Evolutionary conservation across 805 yeast genomes (phyloP).

Genomic region (Priceomyces carsonii): DNA sequence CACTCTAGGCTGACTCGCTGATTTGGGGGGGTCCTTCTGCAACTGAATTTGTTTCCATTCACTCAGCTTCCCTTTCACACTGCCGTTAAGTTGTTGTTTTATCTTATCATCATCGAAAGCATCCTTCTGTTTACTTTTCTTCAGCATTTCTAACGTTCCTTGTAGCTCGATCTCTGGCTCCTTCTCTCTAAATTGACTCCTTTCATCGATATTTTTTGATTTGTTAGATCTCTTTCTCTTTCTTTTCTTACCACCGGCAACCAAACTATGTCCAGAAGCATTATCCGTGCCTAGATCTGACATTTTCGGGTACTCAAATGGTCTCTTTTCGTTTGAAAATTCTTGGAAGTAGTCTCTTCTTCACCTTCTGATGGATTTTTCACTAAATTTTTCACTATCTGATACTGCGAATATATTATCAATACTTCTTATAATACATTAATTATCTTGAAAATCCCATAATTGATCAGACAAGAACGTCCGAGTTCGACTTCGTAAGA

Average conservation of each 20-base stretch:
- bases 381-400: slow-evolving; percentile 2
- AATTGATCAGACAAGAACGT: too few species aligned
- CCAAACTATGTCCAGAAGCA: slow-evolving; percentile 6
- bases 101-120: too few species aligned
- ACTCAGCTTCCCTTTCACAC: not conserved
- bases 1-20: too few species aligned
- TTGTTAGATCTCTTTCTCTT: slow-evolving; percentile 34
- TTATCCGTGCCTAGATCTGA: slow-evolving; percentile 12
- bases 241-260: slow-evolving; percentile 16
- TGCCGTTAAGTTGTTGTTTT: too few species aligned
- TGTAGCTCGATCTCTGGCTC: not conserved
- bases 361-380: too few species aligned
- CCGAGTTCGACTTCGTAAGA: too few species aligned
- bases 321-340: too few species aligned
- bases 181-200: not conserved
- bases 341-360: too few species aligned
- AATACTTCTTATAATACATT: too few species aligned
- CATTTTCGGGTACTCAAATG: too few species aligned
- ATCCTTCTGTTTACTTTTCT: not conserved
- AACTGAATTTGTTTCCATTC: too few species aligned
- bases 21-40: too few species aligned
- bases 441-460: not conserved
- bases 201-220: slow-evolving; percentile 9
- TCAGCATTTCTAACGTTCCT: not conserved
- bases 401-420: slow-evolving; percentile 1